Conservation (phyloP, 768 basidiomycete genomes). For the Sarcodon sp. region DNA sequence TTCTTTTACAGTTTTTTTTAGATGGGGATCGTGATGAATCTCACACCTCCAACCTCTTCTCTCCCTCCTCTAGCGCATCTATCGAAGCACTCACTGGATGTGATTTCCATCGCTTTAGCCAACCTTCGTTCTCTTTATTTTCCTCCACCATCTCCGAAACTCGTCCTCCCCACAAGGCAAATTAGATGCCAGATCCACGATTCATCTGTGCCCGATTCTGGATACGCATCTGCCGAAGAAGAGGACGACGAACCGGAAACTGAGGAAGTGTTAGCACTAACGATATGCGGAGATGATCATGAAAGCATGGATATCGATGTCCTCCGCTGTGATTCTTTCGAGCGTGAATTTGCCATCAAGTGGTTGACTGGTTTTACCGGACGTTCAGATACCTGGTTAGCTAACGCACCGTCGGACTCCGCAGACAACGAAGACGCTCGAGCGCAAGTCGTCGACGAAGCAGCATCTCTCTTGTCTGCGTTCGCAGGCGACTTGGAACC, state of each 20-base stretch:
- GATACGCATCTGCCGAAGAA: conserved; percentile 66
- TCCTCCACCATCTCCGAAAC: conserved; percentile 18
- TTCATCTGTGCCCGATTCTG: conserved; percentile 49
- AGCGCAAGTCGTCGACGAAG: conserved; percentile 36
- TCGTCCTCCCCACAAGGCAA: conserved; percentile 10
- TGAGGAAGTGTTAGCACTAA: conserved; percentile 2
- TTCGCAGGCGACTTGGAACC: conserved; percentile 31
- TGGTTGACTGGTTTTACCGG: conserved; percentile 67
- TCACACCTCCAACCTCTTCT: conserved; percentile 30
- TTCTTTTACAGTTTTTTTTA: conserved; percentile 2
- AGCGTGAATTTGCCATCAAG: conserved; percentile 52
- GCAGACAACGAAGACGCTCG: conserved; percentile 28
- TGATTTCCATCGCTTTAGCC: conserved; percentile 26
- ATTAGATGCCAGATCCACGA: conserved; percentile 22
- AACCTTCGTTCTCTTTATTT: conserved; percentile 42
- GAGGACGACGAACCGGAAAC: conserved; percentile 23
- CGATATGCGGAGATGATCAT: conserved; percentile 7
- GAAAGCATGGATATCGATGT: conserved; percentile 23
- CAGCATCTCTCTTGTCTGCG: conserved; percentile 39
- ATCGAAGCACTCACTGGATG: conserved; percentile 17
- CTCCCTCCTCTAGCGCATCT: conserved; percentile 47
- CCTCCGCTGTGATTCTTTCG: conserved; percentile 50
- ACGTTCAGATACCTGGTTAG: conserved; percentile 41
- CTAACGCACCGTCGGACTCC: conserved; percentile 7
- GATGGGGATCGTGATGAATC: conserved; percentile 6